Conservation (phyloP, 495 filamentous ascomycete species). For the Bombardia bombarda region DNA sequence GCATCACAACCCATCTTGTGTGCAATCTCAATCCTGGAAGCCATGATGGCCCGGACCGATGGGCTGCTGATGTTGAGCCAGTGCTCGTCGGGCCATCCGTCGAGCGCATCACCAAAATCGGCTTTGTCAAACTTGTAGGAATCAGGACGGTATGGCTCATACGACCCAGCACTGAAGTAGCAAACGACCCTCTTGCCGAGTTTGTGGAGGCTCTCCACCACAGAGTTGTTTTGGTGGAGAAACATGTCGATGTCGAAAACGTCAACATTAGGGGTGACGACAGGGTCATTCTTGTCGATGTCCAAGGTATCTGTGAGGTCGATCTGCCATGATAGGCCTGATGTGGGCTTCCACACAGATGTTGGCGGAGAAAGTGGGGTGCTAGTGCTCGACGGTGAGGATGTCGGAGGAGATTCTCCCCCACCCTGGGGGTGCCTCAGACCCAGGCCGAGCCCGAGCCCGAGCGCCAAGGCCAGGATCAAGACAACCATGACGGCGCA, state of each 20-base stretch:
- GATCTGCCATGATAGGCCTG: conserved; percentile 19
- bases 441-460: conserved; percentile 14
- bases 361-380: not conserved
- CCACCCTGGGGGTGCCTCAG: conserved; percentile 9
- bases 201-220: conserved; percentile 16
- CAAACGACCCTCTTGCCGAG: conserved; percentile 48
- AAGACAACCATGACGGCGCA: conserved; percentile 5
- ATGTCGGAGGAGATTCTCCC: not conserved
- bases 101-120: conserved; percentile 46
- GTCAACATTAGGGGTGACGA: conserved; percentile 20
- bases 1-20: conserved; percentile 57
- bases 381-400: not conserved
- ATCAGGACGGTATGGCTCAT: conserved; percentile 49
- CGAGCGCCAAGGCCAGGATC: conserved; percentile 10
- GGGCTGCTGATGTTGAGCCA: conserved; percentile 55
- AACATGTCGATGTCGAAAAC: conserved; percentile 25
- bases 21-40: conserved; percentile 46
- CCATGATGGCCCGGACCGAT: conserved; percentile 54
- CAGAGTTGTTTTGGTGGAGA: conserved; percentile 13
- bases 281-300: conserved; percentile 20
- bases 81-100: conserved; percentile 57
- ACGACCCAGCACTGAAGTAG: conserved; percentile 65
- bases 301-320: conserved; percentile 25
- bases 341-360: conserved; percentile 14
- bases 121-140: conserved; percentile 37